Conservation (phyloP, 2,329 filamentous ascomycete species). For the Botrytis elliptica region DNA sequence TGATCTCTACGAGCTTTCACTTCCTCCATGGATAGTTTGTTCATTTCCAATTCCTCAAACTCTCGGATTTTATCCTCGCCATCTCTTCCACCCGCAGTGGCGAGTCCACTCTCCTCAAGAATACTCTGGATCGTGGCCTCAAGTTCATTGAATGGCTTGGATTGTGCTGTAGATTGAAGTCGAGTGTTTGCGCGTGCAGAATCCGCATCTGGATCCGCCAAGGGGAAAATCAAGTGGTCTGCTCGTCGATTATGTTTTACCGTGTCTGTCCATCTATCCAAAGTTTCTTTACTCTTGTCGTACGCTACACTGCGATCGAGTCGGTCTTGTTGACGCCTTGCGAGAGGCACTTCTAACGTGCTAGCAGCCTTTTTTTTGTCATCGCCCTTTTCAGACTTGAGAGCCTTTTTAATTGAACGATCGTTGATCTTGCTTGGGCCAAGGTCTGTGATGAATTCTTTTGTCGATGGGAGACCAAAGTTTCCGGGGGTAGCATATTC, state of each 20-base stretch:
- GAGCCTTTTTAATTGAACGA: constrained; percentile 71
- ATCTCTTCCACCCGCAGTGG: constrained; percentile 56
- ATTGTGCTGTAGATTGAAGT: constrained; percentile 61
- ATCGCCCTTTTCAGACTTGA: constrained; percentile 67
- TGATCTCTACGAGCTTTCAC: constrained; percentile 70
- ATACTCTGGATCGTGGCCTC: constrained; percentile 86
- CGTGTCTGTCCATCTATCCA: constrained; percentile 90
- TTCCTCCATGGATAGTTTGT: constrained; percentile 70
- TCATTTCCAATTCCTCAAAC: constrained; percentile 66
- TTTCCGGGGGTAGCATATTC: constrained; percentile 63
- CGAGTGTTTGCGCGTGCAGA: constrained; percentile 60
- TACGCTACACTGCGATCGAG: constrained; percentile 81
- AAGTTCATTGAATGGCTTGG: constrained; percentile 72
- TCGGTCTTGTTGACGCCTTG: constrained; percentile 82
- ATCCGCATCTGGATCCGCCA: constrained; percentile 66
- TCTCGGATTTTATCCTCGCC: constrained; percentile 65
- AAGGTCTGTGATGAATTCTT: constrained; percentile 62
- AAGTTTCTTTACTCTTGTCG: constrained; percentile 85
- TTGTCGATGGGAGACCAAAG: constrained; percentile 54
- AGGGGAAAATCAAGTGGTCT: constrained; percentile 85
- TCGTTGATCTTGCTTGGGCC: constrained; percentile 70
- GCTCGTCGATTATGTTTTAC: constrained; percentile 91
- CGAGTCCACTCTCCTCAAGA: constrained; percentile 81
- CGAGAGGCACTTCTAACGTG: constrained; percentile 74
- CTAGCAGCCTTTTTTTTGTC: constrained; percentile 53